phyloP scores from a whole-genome alignment of 2,329 filamentous ascomycete genomes.

The Arthroderma uncinatum region DNA sequence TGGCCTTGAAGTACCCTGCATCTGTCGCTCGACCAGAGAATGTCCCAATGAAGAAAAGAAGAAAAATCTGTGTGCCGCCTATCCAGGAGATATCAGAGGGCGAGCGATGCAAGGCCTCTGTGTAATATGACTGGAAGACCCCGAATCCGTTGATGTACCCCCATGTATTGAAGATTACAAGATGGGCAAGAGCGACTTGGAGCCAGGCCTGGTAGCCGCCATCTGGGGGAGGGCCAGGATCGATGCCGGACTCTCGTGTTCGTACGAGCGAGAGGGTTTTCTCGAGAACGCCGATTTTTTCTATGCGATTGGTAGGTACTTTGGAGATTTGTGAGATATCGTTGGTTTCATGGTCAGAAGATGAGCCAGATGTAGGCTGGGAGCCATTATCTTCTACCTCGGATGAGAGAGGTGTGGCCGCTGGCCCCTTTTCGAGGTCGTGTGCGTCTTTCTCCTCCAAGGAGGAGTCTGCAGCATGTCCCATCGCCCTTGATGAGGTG shows the following conservation, averaged over 20 bases:
- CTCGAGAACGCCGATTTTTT: slow-evolving; percentile 10
- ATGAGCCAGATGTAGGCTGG: not conserved
- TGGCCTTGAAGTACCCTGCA: slow-evolving; percentile 41
- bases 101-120: slow-evolving; percentile 28
- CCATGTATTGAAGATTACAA: slow-evolving; percentile 49
- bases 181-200: slow-evolving; percentile 43
- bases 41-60: slow-evolving; percentile 42
- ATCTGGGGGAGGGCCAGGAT: slow-evolving; percentile 35
- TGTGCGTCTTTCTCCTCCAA: not conserved
- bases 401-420: not conserved
- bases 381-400: not conserved
- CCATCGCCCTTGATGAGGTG: not conserved
- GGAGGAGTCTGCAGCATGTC: not conserved
- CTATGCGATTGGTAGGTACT: not conserved
- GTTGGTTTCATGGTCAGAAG: not conserved
- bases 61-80: slow-evolving; percentile 41
- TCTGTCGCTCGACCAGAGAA: slow-evolving; percentile 43
- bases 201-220: slow-evolving; percentile 47
- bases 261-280: slow-evolving; percentile 29
- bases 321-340: not conserved
- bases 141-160: slow-evolving; percentile 46
- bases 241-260: slow-evolving; percentile 28
- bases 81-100: slow-evolving; percentile 44
- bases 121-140: slow-evolving; percentile 46
- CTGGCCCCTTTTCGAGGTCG: not conserved